phyloP scores from a whole-genome alignment of 1,139 yeast genomes.

The Candida sp. region DNA sequence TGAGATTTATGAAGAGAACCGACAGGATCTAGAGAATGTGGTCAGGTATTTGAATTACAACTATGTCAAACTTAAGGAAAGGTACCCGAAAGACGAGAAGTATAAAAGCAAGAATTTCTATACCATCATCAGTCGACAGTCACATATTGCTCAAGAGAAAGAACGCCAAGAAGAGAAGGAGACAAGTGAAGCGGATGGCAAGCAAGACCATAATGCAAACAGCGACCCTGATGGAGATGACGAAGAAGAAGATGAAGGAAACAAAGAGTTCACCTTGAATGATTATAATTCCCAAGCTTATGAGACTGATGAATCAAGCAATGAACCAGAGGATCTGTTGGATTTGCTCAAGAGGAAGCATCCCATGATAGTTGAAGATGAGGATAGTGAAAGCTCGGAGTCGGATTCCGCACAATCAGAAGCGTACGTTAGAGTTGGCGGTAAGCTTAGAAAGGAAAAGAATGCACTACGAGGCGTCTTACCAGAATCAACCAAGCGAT shows the following conservation, averaged over 20 bases:
- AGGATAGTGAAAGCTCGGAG: conserved; percentile 7
- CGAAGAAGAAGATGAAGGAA: conserved; percentile 11
- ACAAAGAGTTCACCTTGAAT: conserved; percentile 1
- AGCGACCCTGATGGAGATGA: conserved; percentile 9
- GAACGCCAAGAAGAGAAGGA: conserved; percentile 12
- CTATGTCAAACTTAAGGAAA: conserved; percentile 33
- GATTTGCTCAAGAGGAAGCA: conserved; percentile 8
- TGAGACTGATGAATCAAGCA: conserved; percentile 3
- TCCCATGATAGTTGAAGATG: conserved; percentile 12
- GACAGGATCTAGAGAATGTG: conserved; percentile 36
- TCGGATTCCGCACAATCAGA: conserved; percentile 18
- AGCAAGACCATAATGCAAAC: not conserved
- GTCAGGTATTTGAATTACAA: conserved; percentile 39
- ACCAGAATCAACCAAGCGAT: conserved; percentile 44
- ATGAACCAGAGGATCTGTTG: conserved; percentile 5
- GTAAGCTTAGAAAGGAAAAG: conserved; percentile 30
- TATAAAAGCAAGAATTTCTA: conserved; percentile 44
- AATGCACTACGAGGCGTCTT: conserved; percentile 37
- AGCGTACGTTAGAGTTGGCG: conserved; percentile 34
- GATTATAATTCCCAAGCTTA: conserved; percentile 1
- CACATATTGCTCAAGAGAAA: conserved; percentile 12
- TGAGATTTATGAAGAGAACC: conserved; percentile 39
- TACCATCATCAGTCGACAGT: conserved; percentile 33
- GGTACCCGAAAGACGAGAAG: conserved; percentile 44
- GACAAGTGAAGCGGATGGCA: not conserved